Base-by-base conservation (phyloP, 768 basidiomycete genomes). In the Phanerochaete sordida region DNA sequence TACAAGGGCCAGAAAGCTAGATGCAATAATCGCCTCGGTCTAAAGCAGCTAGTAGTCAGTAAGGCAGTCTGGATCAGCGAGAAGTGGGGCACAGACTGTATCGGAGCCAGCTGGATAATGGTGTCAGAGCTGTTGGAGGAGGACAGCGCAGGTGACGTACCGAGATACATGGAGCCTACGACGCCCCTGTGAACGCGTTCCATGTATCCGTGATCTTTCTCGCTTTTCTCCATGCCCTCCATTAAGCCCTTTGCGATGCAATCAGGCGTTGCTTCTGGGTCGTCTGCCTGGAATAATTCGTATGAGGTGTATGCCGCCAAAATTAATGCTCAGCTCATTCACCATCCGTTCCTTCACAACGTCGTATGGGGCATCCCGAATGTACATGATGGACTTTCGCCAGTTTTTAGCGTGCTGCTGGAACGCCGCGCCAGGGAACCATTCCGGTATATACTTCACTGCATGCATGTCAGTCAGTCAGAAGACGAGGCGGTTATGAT, bases 31-130 rank as follows among this genome's bases (percentile, higher is more conserved):
- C n/a, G n/a, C n/a, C n/a, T n/a, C n/a, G n/a, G n/a, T n/a, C n/a
- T n/a, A n/a, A 75, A 9, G 73, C 68, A 1, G 61, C 62, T 24
- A 75, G 28, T 0, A 71, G 61, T 3, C 71, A 70, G 37, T n/a
- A 19, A 26, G 50, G 11, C 4, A 13, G 9, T 24, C 3, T 8
- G 48, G 2, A 27, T n/a, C 1, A 13, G 11, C 9, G 48, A 2
- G 13, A 1, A 26, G 13, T 7, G 24, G 21, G 26, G 31, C n/a
- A 26, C 47, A 6, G 8, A 52, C 58, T 24, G 58, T 59, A 39
- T 59, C 48, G 21, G 35, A 11, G 2, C 58, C 49, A 19, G 45
- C 49, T 58, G n/a, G 3, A 28, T 5, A 5, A 7, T 11, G 50
- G 35, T 26, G 24, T 28, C 28, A 26, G 47, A 50, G 5, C 28